A percentile compares a stretch with the other conserved stretches of the same genome.
Conservation (phyloP, 164 flowering plant species). For the Paratinospora sagittata region DNA sequence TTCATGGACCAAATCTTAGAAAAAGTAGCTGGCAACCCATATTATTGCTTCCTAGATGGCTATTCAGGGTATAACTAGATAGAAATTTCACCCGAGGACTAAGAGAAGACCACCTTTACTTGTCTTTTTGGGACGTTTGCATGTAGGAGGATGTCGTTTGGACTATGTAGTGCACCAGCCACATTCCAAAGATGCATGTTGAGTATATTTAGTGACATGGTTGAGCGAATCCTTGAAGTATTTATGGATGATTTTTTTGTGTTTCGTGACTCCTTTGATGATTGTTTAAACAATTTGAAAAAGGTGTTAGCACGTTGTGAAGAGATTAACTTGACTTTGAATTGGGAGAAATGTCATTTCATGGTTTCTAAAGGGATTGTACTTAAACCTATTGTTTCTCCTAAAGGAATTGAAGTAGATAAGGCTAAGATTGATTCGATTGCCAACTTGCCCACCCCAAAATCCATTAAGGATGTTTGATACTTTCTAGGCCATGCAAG, state of each 20-base stretch:
- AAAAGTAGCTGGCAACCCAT: neutral
- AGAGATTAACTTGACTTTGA: too few relatives aligned
- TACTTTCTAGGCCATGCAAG: too few relatives aligned
- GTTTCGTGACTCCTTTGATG: neutral
- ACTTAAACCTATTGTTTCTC: too few relatives aligned
- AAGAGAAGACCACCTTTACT: neutral
- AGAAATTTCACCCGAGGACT: neutral
- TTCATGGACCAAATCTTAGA: neutral
- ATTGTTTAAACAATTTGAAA: too few relatives aligned
- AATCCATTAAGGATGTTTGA: too few relatives aligned
- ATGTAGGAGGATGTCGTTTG: neutral
- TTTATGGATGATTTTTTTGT: constrained; percentile 2
- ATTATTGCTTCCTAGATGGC: neutral
- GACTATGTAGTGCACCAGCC: neutral
- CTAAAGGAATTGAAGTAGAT: too few relatives aligned
- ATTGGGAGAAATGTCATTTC: too few relatives aligned
- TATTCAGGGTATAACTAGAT: neutral
- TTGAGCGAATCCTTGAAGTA: neutral
- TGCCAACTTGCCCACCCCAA: too few relatives aligned
- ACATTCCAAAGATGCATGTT: constrained; percentile 2
- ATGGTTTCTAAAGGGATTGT: too few relatives aligned
- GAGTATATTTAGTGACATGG: neutral
- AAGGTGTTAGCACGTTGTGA: too few relatives aligned
- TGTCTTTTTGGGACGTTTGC: neutral
- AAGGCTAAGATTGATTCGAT: too few relatives aligned